phyloP scores from a whole-genome alignment of 2,329 filamentous ascomycete genomes.

The Blastomyces emzantsi region DNA sequence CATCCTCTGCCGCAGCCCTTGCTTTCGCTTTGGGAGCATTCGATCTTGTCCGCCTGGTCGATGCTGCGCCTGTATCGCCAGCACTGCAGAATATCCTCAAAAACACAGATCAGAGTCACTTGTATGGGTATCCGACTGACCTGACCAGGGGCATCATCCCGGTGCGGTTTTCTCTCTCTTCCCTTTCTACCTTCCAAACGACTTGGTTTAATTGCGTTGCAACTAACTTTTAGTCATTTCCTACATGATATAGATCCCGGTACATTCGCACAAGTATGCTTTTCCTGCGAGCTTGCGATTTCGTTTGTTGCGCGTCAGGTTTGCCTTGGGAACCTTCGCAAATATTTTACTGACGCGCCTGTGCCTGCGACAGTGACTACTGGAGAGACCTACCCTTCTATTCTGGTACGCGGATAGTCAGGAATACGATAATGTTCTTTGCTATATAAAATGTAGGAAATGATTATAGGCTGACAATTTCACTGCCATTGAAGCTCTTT shows the following conservation, averaged over 20 bases:
- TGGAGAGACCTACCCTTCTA: constrained; percentile 41
- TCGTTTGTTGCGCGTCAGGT: neutral
- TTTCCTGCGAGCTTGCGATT: neutral
- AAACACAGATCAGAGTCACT: constrained; percentile 43
- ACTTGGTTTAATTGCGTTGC: neutral
- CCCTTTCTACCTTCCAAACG: neutral
- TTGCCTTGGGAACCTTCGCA: neutral
- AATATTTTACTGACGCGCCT: constrained; percentile 20
- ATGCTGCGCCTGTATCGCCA: constrained; percentile 28
- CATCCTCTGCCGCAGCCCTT: neutral
- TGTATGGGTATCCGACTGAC: constrained; percentile 53
- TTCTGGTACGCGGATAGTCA: constrained; percentile 26
- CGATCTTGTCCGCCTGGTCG: constrained; percentile 14
- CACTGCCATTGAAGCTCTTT: constrained; percentile 36
- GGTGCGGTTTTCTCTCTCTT: constrained; percentile 30
- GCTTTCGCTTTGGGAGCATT: neutral
- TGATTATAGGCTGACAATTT: constrained; percentile 15
- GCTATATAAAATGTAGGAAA: constrained; percentile 7
- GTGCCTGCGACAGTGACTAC: constrained; percentile 54
- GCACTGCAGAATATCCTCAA: constrained; percentile 48
- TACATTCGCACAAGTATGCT: constrained; percentile 36
- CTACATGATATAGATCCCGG: constrained; percentile 27
- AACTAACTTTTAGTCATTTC: constrained; percentile 12
- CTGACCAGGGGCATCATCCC: constrained; percentile 53
- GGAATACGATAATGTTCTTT: too few relatives aligned